Percentiles rank a stretch among this genome's conserved stretches.
These are phyloP conservation scores for Dictyophora rubrovolvata DNA, from an alignment of 768 basidiomycete species.

Conservation along the genomic window DNA sequence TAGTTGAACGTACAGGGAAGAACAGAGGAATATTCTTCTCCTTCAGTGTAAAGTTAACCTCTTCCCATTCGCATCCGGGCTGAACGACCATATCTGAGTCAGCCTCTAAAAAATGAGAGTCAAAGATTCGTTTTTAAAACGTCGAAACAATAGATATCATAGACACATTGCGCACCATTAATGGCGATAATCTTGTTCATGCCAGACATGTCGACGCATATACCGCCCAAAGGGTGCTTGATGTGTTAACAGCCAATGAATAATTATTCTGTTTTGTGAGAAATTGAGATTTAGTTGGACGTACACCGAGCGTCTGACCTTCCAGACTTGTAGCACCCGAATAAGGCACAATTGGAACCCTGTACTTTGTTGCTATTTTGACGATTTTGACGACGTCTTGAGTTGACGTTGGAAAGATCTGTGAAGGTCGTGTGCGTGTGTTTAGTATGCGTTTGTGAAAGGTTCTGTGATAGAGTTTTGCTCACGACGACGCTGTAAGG, in stretches of 20 bases:
- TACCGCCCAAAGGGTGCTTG: constrained; percentile 40
- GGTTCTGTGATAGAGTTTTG: not conserved
- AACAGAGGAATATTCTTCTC: constrained; percentile 71
- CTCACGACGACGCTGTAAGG: not conserved
- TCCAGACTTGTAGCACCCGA: constrained; percentile 78
- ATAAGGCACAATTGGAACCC: constrained; percentile 70
- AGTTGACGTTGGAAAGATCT: constrained; percentile 57
- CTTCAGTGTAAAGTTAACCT: constrained; percentile 56
- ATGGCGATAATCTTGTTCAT: constrained; percentile 77
- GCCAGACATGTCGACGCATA: constrained; percentile 66
- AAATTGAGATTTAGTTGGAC: too few species aligned
- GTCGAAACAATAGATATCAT: not conserved
- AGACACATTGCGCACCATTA: constrained; percentile 37
- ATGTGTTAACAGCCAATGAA: too few species aligned
- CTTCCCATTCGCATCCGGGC: constrained; percentile 61
- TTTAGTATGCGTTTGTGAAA: not conserved
- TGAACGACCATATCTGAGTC: constrained; percentile 71
- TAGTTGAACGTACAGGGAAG: constrained; percentile 51
- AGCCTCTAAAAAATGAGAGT: constrained; percentile 36
- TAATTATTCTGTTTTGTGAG: too few species aligned
- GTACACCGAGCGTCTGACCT: constrained; percentile 60
- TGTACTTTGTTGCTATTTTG: constrained; percentile 60
- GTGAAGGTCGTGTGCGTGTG: too few species aligned
- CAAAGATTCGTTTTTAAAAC: too few species aligned
- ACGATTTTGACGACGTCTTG: constrained; percentile 78